These are phyloP conservation scores for Phellinidium pouzarii DNA, from an alignment of 1,284 basidiomycete genomes.

Conservation along the genomic window DNA sequence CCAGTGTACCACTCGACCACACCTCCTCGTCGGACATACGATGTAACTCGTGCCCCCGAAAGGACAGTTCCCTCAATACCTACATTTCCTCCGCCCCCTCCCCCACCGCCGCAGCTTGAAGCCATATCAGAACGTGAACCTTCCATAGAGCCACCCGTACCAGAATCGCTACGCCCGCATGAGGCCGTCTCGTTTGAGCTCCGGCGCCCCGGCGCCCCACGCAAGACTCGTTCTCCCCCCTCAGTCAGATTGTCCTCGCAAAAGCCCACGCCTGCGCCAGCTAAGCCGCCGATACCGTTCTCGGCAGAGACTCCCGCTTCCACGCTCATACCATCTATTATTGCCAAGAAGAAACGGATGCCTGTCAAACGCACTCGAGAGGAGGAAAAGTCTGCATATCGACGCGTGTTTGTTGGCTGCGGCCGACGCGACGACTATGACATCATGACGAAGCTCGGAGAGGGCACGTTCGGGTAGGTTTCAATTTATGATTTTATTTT, in stretches of 20 bases:
- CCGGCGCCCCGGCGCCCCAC: conserved; percentile 13
- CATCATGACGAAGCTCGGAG: conserved; percentile 80
- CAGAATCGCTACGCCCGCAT: conserved; percentile 1
- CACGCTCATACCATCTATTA: conserved; percentile 23
- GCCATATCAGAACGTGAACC: neutral
- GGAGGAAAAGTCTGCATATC: conserved; percentile 62
- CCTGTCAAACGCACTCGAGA: conserved; percentile 48
- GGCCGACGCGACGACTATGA: conserved; percentile 76
- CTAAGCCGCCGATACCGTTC: neutral
- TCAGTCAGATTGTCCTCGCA: conserved; percentile 1
- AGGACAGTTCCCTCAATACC: conserved; percentile 6
- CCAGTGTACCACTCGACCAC: conserved; percentile 9
- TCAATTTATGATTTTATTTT: neutral
- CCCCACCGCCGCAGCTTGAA: conserved; percentile 5
- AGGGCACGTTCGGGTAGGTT: conserved; percentile 89
- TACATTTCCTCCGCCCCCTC: conserved; percentile 22
- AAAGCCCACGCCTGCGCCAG: conserved; percentile 7
- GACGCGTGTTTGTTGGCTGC: conserved; percentile 68
- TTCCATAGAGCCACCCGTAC: conserved; percentile 11
- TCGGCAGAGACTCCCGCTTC: conserved; percentile 20
- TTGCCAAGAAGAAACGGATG: conserved; percentile 28
- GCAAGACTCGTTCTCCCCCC: conserved; percentile 8
- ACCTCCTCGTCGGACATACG: conserved; percentile 1
- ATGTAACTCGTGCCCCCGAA: neutral
- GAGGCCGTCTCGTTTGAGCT: conserved; percentile 1